Conservation (phyloP, 306 rosid species). For the Pyrus bretschneideri region DNA sequence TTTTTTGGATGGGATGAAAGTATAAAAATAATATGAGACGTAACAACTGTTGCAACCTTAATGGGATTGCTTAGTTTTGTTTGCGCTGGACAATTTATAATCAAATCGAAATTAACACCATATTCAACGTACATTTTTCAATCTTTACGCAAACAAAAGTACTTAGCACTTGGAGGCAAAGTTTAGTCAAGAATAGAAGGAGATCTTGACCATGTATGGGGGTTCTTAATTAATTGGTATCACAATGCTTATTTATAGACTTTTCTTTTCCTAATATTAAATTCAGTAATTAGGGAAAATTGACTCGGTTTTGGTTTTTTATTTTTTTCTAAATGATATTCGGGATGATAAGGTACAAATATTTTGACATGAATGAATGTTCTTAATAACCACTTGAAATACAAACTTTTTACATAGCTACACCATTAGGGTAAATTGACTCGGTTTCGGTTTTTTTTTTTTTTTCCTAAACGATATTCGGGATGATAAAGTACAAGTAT, state of each 20-base stretch:
- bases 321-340: too few species aligned
- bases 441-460: too few species aligned
- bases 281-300: neutral
- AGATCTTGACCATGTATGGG: neutral
- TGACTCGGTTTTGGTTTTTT: too few species aligned
- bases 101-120: neutral
- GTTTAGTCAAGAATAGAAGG: neutral
- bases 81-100: neutral
- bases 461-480: neutral
- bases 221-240: neutral
- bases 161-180: neutral
- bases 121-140: neutral
- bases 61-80: neutral
- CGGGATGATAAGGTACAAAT: neutral
- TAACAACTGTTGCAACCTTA: neutral
- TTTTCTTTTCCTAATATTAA: neutral
- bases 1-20: neutral
- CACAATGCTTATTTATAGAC: neutral
- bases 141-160: neutral
- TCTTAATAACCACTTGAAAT: too few species aligned
- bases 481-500: neutral
- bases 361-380: neutral
- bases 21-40: neutral
- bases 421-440: neutral
- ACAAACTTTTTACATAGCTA: neutral